Evolutionary conservation across 2,329 filamentous ascomycete genomes (phyloP).

Genomic region (Paecilomyces sp.): DNA sequence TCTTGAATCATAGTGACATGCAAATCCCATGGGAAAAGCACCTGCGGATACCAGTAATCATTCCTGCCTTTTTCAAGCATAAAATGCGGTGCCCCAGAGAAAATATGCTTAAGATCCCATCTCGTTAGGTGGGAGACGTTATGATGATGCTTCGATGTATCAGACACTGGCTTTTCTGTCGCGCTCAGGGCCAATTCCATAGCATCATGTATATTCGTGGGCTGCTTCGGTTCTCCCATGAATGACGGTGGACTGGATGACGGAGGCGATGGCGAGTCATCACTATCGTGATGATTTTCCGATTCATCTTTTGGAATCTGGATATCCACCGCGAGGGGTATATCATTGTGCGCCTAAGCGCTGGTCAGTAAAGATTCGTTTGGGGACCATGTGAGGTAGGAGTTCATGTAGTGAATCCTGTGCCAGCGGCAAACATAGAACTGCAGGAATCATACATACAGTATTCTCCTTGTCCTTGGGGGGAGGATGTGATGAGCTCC

Average conservation of each 20-base stretch:
- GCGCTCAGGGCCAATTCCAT: slow-evolving; percentile 15
- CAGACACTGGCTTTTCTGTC: not conserved
- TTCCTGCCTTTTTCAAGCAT: slow-evolving; percentile 36
- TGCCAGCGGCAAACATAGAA: not conserved
- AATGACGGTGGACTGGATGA: slow-evolving; percentile 2
- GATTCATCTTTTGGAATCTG: not conserved
- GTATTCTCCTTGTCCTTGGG: not conserved
- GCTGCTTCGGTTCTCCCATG: slow-evolving; percentile 17
- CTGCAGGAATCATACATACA: not conserved
- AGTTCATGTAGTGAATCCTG: not conserved
- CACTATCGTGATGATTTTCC: not conserved
- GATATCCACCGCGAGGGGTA: not conserved
- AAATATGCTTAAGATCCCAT: slow-evolving; percentile 32
- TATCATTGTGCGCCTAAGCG: not conserved
- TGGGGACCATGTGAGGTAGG: not conserved
- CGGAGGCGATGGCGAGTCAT: not conserved
- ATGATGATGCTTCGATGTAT: not conserved
- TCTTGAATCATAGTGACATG: slow-evolving; percentile 31
- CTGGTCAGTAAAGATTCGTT: not conserved
- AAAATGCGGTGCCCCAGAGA: slow-evolving; percentile 39
- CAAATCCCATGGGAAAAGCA: slow-evolving; percentile 38
- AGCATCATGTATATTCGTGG: slow-evolving; percentile 19
- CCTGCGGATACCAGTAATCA: slow-evolving; percentile 34
- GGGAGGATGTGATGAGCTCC: not conserved
- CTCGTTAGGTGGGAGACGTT: slow-evolving; percentile 15